Base-by-base conservation (phyloP, 1,284 basidiomycete genomes). In the Farysia itapuensis region DNA sequence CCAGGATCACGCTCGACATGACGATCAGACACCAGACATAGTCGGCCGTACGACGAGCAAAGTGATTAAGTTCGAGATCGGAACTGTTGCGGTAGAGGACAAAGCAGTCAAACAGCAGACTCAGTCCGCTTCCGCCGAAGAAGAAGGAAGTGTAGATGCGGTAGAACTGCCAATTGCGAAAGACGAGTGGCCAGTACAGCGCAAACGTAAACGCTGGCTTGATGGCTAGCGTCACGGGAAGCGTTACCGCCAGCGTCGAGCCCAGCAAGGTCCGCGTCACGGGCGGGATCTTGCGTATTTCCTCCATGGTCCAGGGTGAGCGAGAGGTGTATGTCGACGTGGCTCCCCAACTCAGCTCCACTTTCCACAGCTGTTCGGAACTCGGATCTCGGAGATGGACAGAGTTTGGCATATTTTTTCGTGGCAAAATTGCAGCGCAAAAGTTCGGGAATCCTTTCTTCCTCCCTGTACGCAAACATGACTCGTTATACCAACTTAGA, bases 111-210 rank as follows among this genome's bases (percentile, higher is more conserved):
- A 72, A 69, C 13, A 75, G 34, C n/a, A 75, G 39, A n/a, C 53
- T 37, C 14, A 74, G 43, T 12, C 64, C 70, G 3, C 25, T 13
- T 0, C 70, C 81, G 64, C 86, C 89, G 20, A 85, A 79, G 72
- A 90, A 89, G 80, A 90, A 87, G 37, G 84, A 85, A 2, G 88
- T 86, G 67, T 84, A 83, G 9, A 87, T 63, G 61, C 90, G 81
- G 87, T 89, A 90, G 37, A 92, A 20, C 84, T 92, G 74, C 26
- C 45, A 56, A 15, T 64, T 60, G 41, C 77, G 67, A 6, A 78
- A 78, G 14, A 88, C 80, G 2, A 81, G 61, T 1, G 79, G 69
- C 46, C 77, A 81, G 13, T 82, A 75, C 67, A 87, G 89, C 0
- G 87, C 34, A 50, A 89, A 53, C 29, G 76, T 80, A 72, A 85